phyloP scores from a whole-genome alignment of 1,284 basidiomycete genomes.

The Ustilago esculenta region DNA sequence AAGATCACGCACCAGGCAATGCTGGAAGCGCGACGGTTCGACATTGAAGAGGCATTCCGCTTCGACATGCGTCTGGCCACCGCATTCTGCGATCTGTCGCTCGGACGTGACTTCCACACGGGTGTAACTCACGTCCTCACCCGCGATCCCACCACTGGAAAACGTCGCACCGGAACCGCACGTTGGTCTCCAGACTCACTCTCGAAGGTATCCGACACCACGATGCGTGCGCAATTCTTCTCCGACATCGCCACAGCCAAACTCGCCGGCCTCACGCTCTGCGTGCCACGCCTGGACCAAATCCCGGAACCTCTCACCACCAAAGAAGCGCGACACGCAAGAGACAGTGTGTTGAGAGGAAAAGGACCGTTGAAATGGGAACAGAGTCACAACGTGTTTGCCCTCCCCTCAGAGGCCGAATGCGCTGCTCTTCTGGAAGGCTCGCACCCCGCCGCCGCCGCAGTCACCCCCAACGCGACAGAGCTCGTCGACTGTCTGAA shows the following conservation, averaged over 20 bases:
- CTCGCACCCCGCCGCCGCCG: constrained; percentile 58
- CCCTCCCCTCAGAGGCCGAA: constrained; percentile 64
- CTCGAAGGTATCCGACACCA: constrained; percentile 52
- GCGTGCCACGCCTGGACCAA: constrained; percentile 35
- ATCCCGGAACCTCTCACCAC: constrained; percentile 23
- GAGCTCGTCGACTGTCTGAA: constrained; percentile 49
- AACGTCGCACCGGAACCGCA: constrained; percentile 54
- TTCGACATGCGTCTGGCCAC: constrained; percentile 64
- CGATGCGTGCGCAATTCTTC: constrained; percentile 56
- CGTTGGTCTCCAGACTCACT: constrained; percentile 54
- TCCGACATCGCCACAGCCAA: constrained; percentile 41
- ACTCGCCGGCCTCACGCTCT: constrained; percentile 47
- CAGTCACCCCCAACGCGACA: constrained; percentile 33
- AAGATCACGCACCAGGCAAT: constrained; percentile 60
- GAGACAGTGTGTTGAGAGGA: constrained; percentile 48
- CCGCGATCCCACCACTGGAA: constrained; percentile 61
- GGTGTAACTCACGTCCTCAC: constrained; percentile 60
- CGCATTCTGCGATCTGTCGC: constrained; percentile 63
- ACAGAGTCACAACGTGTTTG: constrained; percentile 56
- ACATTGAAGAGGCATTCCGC: constrained; percentile 57
- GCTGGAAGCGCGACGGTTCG: constrained; percentile 45
- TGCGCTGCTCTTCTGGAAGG: constrained; percentile 57
- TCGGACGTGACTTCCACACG: constrained; percentile 66
- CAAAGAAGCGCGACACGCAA: constrained; percentile 38
- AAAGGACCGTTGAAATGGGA: constrained; percentile 61